phyloP scores from a whole-genome alignment of 495 filamentous ascomycete genomes.

The Filosporella fistucella region DNA sequence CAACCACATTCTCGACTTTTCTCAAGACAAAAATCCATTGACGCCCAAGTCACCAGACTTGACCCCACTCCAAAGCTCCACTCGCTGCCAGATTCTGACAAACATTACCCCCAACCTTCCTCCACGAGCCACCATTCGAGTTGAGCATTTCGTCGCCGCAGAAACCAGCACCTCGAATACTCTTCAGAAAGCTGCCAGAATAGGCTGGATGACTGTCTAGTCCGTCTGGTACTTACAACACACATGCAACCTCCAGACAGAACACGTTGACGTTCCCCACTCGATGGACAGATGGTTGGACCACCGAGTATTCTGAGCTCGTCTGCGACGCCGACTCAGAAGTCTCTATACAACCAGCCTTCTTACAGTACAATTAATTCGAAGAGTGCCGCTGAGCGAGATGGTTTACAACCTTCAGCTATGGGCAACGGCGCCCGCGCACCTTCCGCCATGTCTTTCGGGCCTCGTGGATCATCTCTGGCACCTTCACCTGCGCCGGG shows the following conservation, averaged over 20 bases:
- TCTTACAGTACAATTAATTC: slow-evolving; percentile 33
- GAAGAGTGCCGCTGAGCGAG: slow-evolving; percentile 18
- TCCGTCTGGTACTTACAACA: slow-evolving; percentile 8
- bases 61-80: no score
- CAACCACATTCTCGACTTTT: no score
- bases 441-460: slow-evolving; percentile 55
- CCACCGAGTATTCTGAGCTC: slow-evolving; percentile 55
- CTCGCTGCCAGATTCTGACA: no score
- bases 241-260: slow-evolving; percentile 19
- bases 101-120: not conserved
- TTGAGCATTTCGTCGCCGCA: not conserved
- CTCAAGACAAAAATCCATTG: no score
- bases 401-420: slow-evolving; percentile 43
- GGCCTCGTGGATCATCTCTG: slow-evolving; percentile 58
- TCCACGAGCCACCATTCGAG: not conserved
- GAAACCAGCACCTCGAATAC: slow-evolving; percentile 5
- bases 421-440: slow-evolving; percentile 38
- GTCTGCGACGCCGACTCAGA: slow-evolving; percentile 69
- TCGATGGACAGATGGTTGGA: slow-evolving; percentile 46
- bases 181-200: not conserved
- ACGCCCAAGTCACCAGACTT: no score
- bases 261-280: slow-evolving; percentile 8
- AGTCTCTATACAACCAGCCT: slow-evolving; percentile 55
- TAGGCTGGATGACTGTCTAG: slow-evolving; percentile 1
- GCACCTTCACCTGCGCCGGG: slow-evolving; percentile 72